Base-by-base conservation (phyloP, 805 yeast genomes). In the Candida boleticola region DNA sequence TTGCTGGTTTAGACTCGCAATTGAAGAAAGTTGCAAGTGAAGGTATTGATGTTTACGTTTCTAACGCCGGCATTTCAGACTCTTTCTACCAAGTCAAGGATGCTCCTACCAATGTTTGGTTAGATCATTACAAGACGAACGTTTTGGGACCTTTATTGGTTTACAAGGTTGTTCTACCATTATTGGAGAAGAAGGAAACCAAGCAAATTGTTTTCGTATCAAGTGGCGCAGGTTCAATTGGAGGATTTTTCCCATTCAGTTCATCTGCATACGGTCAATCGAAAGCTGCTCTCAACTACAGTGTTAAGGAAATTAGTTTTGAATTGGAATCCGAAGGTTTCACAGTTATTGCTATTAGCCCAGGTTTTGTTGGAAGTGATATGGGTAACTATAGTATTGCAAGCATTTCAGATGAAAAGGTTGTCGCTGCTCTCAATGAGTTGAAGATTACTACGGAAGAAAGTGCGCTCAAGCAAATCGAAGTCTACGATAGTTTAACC, bases 321-420 rank as follows among this genome's bases (percentile, higher is more conserved):
- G 70, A 66, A 40, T 40, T 57, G 29, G 43, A 18, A 1, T 29
- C 36, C 18, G 55, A 60, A 29, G 60, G 54, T 1, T 63, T 57
- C 43, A 56, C 50, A 10, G 54, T 61, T 31, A 46, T 64, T 18
- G 47, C 66, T 10, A 16, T 67, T 14, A 68, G 65, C 39, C 77
- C 76, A 0, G 74, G 76, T 34, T 27, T 56, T 6, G 73, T 71
- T 13, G 16, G 40, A 10, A 64, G 68, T 26, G 73, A 69, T 37
- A 57, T 60, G 62, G 26, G 29, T 13, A 14, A 16, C 34, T 30
- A 6, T n/a, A 17, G 9, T 19, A 7, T 34, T 9, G 29, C 9
- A 18, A 23, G 10, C 22, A 14, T 6, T 34, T 20, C 34, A n/a
- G 35, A 31, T 11, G n/a, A 37, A 16, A 13, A 23, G 21, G 13